Evolutionary conservation across 164 flowering plant genomes (phyloP), one percentile per base, ranked within the genome.

Genomic region (Annona cherimola): DNA sequence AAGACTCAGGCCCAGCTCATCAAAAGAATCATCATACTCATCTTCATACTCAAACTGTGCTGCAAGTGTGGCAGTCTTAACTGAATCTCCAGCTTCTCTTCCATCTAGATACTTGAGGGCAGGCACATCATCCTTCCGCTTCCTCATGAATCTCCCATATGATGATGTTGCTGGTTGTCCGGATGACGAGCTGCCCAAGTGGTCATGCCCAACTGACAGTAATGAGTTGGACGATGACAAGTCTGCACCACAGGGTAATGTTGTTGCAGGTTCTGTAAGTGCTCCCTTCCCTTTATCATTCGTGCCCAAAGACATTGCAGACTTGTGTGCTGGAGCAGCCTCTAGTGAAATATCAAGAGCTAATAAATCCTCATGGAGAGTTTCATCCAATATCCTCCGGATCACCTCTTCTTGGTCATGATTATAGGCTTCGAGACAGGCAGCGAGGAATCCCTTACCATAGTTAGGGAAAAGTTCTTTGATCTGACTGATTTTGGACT

Each of bases 21-120:
- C 99, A 79, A 91, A 91, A 14, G 97, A 96, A 71, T 96, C 99
- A 74, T 96, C 99, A 77, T 96, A 96, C 78, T 96, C 99, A 72
- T 96, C 99, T 75, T 96, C 98, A 71, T 96, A 96, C 76, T 95
- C 98, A 5, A 81, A 87, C 68, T 88, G 94, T 42, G 92, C 83
- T 64, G 79, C 70, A 16, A 92, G 79, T 55, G 85, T 86, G 8
- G 83, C 83, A 67, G 82, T 79, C 68, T 71, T 89, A 6, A 72
- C 81, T n/a, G 69, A n/a, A 71, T 86, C 84, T 39, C 77, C 72
- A 20, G 78, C 81, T 63, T 80, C 79, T 76, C 76, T 86, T 9
- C 73, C 74, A 76, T 90, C 86, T 46, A 89, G 81, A 66, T 80
- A 76, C 26, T 69, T 67, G 9, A 75, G 26, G 64, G 81, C 79